Evolutionary conservation across 805 yeast species (phyloP).

Genomic region (Sporopachydermia quercuum): DNA sequence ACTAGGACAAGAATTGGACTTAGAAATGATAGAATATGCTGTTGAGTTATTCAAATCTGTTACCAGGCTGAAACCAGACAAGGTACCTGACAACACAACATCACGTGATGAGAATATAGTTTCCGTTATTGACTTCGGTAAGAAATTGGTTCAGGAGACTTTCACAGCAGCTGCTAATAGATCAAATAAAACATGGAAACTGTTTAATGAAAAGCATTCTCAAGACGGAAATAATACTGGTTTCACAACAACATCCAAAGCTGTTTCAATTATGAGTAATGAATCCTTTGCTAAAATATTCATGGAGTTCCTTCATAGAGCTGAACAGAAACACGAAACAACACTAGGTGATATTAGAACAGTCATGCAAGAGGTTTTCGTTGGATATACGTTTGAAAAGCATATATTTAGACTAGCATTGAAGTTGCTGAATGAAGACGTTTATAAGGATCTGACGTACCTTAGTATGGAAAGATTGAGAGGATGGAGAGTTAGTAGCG

Average conservation of each 20-base stretch:
- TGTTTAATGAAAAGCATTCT: no score
- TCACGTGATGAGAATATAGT: no score
- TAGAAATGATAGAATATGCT: not conserved
- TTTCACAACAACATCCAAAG: not conserved
- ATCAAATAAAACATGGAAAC: not conserved
- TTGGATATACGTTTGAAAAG: conserved; percentile 51
- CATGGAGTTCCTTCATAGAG: conserved; percentile 35
- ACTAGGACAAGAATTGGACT: not conserved
- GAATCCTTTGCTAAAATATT: conserved; percentile 39
- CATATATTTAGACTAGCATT: conserved; percentile 36
- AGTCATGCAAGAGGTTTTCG: conserved; percentile 45
- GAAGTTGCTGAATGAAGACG: conserved; percentile 40
- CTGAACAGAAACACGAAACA: conserved; percentile 21
- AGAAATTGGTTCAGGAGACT: conserved; percentile 1
- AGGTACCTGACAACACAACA: not conserved
- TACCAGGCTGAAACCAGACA: no score
- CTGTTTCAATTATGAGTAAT: conserved; percentile 8
- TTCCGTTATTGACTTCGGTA: not conserved
- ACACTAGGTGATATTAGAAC: conserved; percentile 44
- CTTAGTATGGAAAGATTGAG: conserved; percentile 26
- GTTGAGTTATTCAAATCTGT: not conserved
- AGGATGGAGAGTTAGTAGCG: conserved; percentile 51
- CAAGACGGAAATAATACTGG: no score
- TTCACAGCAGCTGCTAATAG: not conserved
- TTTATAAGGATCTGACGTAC: conserved; percentile 29